Base-by-base conservation (phyloP, 768 basidiomycete species). In the Trametes gibbosa region DNA sequence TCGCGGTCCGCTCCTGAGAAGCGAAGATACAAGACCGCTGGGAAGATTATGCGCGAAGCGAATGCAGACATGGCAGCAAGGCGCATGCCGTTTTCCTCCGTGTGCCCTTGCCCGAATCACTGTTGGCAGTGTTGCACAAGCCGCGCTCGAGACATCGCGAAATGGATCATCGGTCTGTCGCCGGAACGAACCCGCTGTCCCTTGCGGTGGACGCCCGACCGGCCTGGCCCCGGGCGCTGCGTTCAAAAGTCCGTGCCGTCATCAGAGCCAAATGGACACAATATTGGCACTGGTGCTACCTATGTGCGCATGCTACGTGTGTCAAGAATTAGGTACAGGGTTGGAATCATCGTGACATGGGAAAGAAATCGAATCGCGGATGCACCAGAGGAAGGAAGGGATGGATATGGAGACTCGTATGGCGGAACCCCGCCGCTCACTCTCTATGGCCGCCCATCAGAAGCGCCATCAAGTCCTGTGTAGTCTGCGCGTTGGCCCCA, bases 381-480 rank as follows among this genome's bases (percentile, higher is more conserved):
- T 43, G 49, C 29, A 32, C 29, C 29, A 35, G 23, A 12, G 32
- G 41, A 51, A 52, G 21, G 37, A 49, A 25, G 40, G 49, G 49
- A 42, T 42, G 45, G 39, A 47, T 56, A 56, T 37, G 46, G 42
- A 32, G 29, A 10, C 53, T 59, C 51, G 21, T 59, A 34, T 47
- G 12, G 27, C 25, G 50, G 46, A 41, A 43, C n/a, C 43, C 24
- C n/a, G n/a, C 19, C 24, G 50, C 53, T 84, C 75, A 90, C 65
- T 90, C 87, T 72, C 88, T 77, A 64, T 82, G 85, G 55, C 86
- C 87, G 53, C 85, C 87, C 89, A 93, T 86, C 62, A 93, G 81
- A 59, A 93, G 79, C 45, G 90, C 84, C 86, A 93, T 92, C 64
- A 93, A 74, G 69, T 93, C 90, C 61, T 88, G 86, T 43, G 84